phyloP scores from a whole-genome alignment of 2,329 filamentous ascomycete genomes.

The Rutstroemia sydowiana region DNA sequence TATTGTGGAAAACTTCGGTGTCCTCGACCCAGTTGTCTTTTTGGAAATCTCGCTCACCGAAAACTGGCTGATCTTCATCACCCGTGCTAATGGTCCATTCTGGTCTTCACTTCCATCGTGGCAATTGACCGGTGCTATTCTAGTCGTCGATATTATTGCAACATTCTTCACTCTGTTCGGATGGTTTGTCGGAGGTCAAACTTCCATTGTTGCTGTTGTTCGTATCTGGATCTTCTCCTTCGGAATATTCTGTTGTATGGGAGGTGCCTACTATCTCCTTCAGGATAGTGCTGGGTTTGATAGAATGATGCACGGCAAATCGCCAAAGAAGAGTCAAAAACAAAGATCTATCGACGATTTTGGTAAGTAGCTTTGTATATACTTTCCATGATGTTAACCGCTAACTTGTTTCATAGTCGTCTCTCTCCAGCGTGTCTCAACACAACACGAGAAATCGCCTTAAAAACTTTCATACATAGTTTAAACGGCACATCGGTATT shows the following conservation, averaged over 20 bases:
- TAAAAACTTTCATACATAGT: conserved; percentile 35
- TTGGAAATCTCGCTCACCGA: conserved; percentile 84
- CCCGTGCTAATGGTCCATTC: conserved; percentile 85
- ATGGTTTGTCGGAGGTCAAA: conserved; percentile 65
- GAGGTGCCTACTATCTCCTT: conserved; percentile 68
- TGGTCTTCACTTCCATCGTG: conserved; percentile 85
- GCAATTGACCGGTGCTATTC: conserved; percentile 71
- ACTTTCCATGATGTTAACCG: conserved; percentile 9
- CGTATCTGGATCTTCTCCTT: conserved; percentile 90
- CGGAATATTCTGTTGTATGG: conserved; percentile 80
- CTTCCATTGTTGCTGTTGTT: conserved; percentile 75
- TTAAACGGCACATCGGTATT: conserved; percentile 1
- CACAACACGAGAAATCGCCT: conserved; percentile 82
- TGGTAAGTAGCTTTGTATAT: conserved; percentile 48
- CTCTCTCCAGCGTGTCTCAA: conserved; percentile 82
- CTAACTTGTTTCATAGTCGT: conserved; percentile 61
- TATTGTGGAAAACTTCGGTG: conserved; percentile 85
- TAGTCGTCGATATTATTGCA: conserved; percentile 75
- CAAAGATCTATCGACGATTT: conserved; percentile 85
- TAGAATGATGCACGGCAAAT: conserved; percentile 89
- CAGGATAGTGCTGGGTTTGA: conserved; percentile 77
- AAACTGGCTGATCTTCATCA: conserved; percentile 97
- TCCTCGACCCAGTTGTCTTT: conserved; percentile 76
- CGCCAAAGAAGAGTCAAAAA: conserved; percentile 72
- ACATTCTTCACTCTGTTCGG: conserved; percentile 83